Conservation (phyloP, 306 rosid species). For the Begonia loranthoides region DNA sequence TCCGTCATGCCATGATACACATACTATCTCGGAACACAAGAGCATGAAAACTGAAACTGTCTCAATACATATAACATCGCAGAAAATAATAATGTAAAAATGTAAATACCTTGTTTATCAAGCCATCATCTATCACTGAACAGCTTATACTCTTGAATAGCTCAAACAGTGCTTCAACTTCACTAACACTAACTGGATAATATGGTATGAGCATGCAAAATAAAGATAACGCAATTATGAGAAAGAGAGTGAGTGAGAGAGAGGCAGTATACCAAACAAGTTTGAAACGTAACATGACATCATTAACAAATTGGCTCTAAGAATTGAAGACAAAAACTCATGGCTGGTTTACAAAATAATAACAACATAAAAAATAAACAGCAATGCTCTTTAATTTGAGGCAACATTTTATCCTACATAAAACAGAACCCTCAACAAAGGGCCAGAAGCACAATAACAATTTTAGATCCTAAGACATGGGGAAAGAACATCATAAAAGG, state of each 20-base stretch:
- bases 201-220: slow-evolving; percentile 9
- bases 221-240: neutral
- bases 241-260: neutral
- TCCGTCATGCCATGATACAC: neutral
- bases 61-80: neutral
- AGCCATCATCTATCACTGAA: slow-evolving; percentile 77
- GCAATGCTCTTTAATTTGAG: no score
- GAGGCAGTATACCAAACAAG: neutral
- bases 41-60: neutral
- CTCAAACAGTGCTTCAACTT: slow-evolving; percentile 92
- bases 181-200: slow-evolving; percentile 65
- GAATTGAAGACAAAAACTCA: no score
- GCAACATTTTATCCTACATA: no score
- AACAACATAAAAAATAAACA: no score
- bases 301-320: no score
- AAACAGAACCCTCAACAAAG: no score
- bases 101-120: slow-evolving; percentile 66
- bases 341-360: no score
- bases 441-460: no score
- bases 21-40: neutral
- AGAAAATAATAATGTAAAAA: neutral
- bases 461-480: no score
- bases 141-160: slow-evolving; percentile 77
- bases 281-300: neutral
- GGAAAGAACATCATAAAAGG: no score